Percentiles rank a stretch among this genome's conserved stretches.
phyloP scores from a whole-genome alignment of 2,329 filamentous ascomycete genomes.

The Colletotrichum sp. region DNA sequence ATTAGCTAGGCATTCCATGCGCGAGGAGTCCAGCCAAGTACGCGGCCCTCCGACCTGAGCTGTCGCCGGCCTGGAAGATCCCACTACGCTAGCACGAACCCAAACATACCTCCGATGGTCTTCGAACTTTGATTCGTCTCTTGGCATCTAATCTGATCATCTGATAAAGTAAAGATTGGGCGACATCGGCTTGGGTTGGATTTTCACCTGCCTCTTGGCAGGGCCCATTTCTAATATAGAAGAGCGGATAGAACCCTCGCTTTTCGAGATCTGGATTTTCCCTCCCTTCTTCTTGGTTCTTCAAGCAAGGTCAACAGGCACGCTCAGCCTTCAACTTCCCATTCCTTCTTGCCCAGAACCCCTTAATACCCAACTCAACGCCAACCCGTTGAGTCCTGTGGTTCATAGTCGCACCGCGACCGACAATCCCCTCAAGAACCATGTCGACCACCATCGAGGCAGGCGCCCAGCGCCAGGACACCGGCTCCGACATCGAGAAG shows the following conservation, averaged over 20 bases:
- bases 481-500: slow-evolving; percentile 15
- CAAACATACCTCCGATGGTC: slow-evolving; percentile 6
- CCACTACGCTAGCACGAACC: slow-evolving; percentile 18
- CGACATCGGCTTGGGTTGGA: slow-evolving; percentile 9
- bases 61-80: slow-evolving; percentile 7
- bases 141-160: slow-evolving; percentile 20
- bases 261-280: neutral
- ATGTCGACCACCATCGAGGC: slow-evolving; percentile 10
- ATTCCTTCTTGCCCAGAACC: slow-evolving; percentile 1
- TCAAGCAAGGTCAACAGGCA: slow-evolving; percentile 15
- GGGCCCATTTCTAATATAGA: slow-evolving; percentile 5
- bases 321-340: neutral
- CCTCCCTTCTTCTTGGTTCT: neutral
- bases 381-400: neutral
- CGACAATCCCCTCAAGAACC: neutral
- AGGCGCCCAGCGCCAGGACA: neutral
- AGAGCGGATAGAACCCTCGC: neutral
- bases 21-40: slow-evolving; percentile 1
- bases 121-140: neutral
- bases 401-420: neutral
- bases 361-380: neutral
- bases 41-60: slow-evolving; percentile 10
- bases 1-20: neutral
- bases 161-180: slow-evolving; percentile 17
- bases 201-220: neutral